These are phyloP conservation scores for Dittrichia graveolens DNA, from an alignment of 129 eudicot genomes.

Conservation along the genomic window DNA sequence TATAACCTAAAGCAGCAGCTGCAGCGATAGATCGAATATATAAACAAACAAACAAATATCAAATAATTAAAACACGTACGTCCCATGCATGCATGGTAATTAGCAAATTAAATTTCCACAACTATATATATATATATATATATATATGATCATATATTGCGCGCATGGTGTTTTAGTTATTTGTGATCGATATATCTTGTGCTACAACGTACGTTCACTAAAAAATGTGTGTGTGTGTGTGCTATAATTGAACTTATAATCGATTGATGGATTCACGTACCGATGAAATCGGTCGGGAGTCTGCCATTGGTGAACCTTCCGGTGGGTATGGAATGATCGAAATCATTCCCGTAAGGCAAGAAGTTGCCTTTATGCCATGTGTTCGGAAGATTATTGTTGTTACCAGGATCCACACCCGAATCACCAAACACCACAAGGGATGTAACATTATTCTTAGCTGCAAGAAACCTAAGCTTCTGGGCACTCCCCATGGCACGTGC, in stretches of 20 bases:
- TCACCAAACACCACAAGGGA: slow-evolving; percentile 69
- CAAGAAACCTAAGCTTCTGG: slow-evolving; percentile 39
- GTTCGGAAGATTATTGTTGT: slow-evolving; percentile 53
- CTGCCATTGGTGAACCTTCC: slow-evolving; percentile 86
- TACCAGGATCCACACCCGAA: slow-evolving; percentile 80
- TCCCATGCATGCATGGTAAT: no score
- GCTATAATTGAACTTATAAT: background rate
- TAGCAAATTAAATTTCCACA: background rate
- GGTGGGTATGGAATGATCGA: slow-evolving; percentile 41
- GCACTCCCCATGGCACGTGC: slow-evolving; percentile 25
- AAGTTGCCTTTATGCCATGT: slow-evolving; percentile 56
- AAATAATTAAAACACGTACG: background rate
- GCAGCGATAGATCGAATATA: background rate
- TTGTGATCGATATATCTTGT: background rate
- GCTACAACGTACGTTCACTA: no score
- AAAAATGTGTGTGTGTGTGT: no score
- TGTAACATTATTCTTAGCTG: slow-evolving; percentile 46
- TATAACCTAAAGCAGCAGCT: slow-evolving; percentile 56
- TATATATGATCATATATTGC: no score
- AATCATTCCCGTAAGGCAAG: slow-evolving; percentile 71
- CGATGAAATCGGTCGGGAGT: slow-evolving; percentile 70
- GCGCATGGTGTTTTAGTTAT: background rate
- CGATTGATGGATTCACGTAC: slow-evolving; percentile 21
- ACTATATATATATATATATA: background rate
- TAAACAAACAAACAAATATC: background rate